Evolutionary conservation across 352 stramenopile genomes (phyloP), one percentile per base, ranked within the genome.

Genomic region (Phytophthora citricola): DNA sequence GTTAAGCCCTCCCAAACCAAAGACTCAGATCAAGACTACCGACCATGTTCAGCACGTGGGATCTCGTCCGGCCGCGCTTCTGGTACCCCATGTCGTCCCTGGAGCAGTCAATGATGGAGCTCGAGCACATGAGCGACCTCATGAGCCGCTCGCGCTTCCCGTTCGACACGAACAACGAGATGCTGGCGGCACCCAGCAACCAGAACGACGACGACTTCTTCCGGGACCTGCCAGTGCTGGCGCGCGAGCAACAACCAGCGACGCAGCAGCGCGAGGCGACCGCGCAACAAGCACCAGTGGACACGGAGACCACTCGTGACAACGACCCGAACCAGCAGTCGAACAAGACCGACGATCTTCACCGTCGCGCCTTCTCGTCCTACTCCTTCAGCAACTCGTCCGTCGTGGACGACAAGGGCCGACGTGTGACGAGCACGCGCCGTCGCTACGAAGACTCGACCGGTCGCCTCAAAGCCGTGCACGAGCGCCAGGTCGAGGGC

Each of bases 11-110:
- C 29, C 31, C 31, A 34, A 34, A 34, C 8, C 31, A 34, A 34
- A 5, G 17, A 20, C 17, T 20, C 17, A 20, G 17, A 38, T 9
- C 38, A 29, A 47, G 46, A n/a, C 14, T n/a, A 39, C 57, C 32
- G 52, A 71, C 38, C 43, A 84, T 83, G 69, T 86, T 84, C 39
- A 76, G 59, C 58, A 63, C 72, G 69, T 90, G 81, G 75, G 76
- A 90, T 63, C 63, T 82, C 58, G 75, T 88, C 5, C 75, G 53
- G 58, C 75, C 76, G 40, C 72, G 66, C 62, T 73, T 77, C 46
- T 90, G 81, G 81, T 73, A 89, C 60, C 75, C 79, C 31, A 81
- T 87, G 75, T 78, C 77, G 17, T 77, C 79, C 26, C 66, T 87
- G 41, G 75, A 89, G 63, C 78, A 85, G 59, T 82, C 78, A 46